Base-by-base conservation (phyloP, 805 yeast species). In the Saturnispora silvae region DNA sequence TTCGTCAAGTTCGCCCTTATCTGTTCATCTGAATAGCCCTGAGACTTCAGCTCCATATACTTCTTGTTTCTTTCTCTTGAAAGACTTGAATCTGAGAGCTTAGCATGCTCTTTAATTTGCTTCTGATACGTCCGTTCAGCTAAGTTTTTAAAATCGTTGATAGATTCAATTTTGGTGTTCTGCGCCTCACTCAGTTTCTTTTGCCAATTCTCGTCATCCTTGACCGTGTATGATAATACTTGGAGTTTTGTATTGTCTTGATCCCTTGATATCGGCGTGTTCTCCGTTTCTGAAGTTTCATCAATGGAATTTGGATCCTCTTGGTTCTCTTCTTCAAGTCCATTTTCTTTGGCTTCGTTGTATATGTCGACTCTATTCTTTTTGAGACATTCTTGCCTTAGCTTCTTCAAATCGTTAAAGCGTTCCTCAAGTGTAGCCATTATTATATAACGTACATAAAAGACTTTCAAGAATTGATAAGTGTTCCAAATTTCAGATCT, bases 101-200 rank as follows among this genome's bases (percentile, higher is more conserved):
- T 23, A 6, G 52, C 45, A 16, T 72, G 32, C 8, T 56, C 56
- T 8, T 60, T 46, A 9, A 77, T 50, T 28, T 68, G 74, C 49
- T 77, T 77, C 34, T 62, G 51, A 50, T 80, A 81, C 0, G 84
- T 64, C 35, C 63, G 63, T 23, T 72, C 73, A 0, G 89, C 89
- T 15, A 80, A 52, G 32, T 71, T 68, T 26, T 66, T 54, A 45
- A 63, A 68, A 47, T 77, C 75, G 29, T 61, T 63, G 7, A 38
- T 26, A 1, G 65, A 51, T 16, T 53, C 53, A 9, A 46, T 46
- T 5, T 45, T 43, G 37, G 63, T 65, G 20, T 49, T 57, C 18
- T 75, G 70, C 5, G 18, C 16, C 6, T 38, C 23, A 4, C 30
- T 28, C 14, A 35, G 35, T 28, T 28, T 34, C 1, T 5, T 23